phyloP scores from a whole-genome alignment of 2,329 filamentous ascomycete genomes.

The Epichloe sp. region DNA sequence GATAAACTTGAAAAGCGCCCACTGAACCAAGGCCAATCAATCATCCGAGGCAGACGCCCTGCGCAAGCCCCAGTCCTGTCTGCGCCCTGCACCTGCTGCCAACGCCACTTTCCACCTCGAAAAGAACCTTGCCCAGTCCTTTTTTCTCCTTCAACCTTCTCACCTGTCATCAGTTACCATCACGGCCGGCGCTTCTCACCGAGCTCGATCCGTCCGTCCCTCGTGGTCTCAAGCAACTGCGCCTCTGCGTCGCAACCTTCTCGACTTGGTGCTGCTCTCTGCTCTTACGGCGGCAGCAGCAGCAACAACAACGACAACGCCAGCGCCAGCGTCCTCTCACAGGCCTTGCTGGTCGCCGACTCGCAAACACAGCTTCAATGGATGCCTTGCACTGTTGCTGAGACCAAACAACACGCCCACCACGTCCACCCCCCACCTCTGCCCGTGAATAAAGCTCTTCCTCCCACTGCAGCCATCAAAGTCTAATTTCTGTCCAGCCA shows the following conservation, averaged over 20 bases:
- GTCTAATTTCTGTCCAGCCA: neutral
- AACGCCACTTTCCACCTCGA: slow-evolving; percentile 2
- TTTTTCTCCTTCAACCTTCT: slow-evolving; percentile 3
- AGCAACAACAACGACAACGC: neutral
- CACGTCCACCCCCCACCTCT: neutral
- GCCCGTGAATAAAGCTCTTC: neutral
- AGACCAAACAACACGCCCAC: neutral
- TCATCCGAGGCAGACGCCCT: neutral
- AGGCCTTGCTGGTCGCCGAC: neutral
- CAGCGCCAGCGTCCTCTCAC: neutral
- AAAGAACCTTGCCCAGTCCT: slow-evolving; percentile 1
- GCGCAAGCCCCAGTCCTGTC: too few relatives aligned
- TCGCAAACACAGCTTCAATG: slow-evolving; percentile 2
- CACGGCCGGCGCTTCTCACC: neutral
- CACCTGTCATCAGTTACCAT: neutral
- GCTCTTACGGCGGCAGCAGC: neutral
- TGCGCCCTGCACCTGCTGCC: neutral
- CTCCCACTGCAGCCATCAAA: neutral
- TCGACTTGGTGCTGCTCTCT: neutral
- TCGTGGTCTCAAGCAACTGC: neutral
- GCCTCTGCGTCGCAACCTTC: neutral
- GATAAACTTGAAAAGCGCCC: neutral
- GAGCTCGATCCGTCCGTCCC: neutral
- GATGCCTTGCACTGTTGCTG: neutral
- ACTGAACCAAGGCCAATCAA: neutral